Evolutionary conservation across 768 basidiomycete genomes (phyloP).

Genomic region (Leccinellum albellum): DNA sequence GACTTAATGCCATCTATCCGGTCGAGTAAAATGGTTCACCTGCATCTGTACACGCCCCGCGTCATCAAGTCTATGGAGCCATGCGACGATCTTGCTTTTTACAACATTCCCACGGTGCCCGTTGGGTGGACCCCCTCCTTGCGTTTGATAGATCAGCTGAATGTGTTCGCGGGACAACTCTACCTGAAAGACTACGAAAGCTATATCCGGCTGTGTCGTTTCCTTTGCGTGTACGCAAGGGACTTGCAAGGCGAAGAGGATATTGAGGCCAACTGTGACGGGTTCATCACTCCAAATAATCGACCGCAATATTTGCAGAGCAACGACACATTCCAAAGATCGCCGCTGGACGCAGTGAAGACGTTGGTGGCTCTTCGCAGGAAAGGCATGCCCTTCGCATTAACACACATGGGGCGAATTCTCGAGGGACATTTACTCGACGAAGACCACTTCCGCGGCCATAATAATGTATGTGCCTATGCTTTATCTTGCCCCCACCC

Average conservation of each 20-base stretch:
- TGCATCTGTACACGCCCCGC: constrained; percentile 44
- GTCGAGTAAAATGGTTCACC: constrained; percentile 29
- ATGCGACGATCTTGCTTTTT: constrained; percentile 12
- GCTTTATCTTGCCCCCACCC: neutral
- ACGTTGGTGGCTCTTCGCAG: constrained; percentile 29
- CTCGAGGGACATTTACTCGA: constrained; percentile 27
- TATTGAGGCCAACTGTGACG: constrained; percentile 7
- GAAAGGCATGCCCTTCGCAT: constrained; percentile 37
- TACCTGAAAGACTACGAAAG: constrained; percentile 9
- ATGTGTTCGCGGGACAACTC: neutral
- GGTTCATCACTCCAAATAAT: constrained; percentile 1
- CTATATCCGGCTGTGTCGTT: constrained; percentile 13
- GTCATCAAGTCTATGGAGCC: constrained; percentile 32
- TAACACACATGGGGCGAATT: constrained; percentile 42
- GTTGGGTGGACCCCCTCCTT: neutral
- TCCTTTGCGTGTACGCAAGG: neutral
- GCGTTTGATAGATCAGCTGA: neutral
- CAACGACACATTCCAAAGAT: constrained; percentile 30
- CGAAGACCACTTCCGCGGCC: constrained; percentile 1
- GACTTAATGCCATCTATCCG: constrained; percentile 36
- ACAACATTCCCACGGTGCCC: neutral
- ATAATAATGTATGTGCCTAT: neutral
- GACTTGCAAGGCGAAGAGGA: neutral
- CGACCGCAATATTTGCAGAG: neutral
- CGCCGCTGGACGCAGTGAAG: constrained; percentile 31